Evolutionary conservation across 148 eudicot species (phyloP), one percentile per base, ranked within the genome.

Genomic region (Oxyria digyna): DNA sequence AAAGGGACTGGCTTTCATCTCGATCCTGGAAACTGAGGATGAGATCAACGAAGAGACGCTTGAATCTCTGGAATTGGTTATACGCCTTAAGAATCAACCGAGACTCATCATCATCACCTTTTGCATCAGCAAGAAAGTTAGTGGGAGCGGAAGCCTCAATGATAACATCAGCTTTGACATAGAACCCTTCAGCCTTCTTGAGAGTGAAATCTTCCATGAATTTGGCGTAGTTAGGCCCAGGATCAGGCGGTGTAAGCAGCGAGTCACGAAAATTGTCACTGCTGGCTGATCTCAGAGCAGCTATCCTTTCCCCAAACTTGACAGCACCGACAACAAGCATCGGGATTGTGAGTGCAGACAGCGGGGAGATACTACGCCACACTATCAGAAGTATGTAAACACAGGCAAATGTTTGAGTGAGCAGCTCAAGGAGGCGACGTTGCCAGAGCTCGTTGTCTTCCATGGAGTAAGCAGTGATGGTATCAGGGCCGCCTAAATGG

Each of bases 191-290:
- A 0, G 75, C 79, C 71, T 80, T 77, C 74, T 74, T 82, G 71
- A 79, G 9, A 38, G 78, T 80, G 63, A 71, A 80, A 23, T 82
- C 88, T 42, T 78, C 84, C 82, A 84, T 82, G 71, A 81, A 80
- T 67, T 79, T 78, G 31, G 85, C 72, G n/a, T 84, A 81, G 67
- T 76, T 78, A 20, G 88, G 88, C 17, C 88, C 85, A 3, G 85
- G 73, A 14, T 84, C 85, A 17, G 83, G 82, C 2, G 45, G 32
- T 4, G 70, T 76, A 48, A 80, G 78, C 76, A 80, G 50, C 0
- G 88, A 85, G 67, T 64, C 73, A 0, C 81, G 70, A 38, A 82
- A 71, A 43, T 80, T 59, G 43, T 80, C 81, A 5, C 46, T 59
- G 35, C 74, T 82, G 1, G 88, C 86, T 11, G 81, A 80, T 65